Evolutionary conservation across 2,329 filamentous ascomycete genomes (phyloP), one percentile per base, ranked within the genome.

Genomic region (Mycogone perniciosa): DNA sequence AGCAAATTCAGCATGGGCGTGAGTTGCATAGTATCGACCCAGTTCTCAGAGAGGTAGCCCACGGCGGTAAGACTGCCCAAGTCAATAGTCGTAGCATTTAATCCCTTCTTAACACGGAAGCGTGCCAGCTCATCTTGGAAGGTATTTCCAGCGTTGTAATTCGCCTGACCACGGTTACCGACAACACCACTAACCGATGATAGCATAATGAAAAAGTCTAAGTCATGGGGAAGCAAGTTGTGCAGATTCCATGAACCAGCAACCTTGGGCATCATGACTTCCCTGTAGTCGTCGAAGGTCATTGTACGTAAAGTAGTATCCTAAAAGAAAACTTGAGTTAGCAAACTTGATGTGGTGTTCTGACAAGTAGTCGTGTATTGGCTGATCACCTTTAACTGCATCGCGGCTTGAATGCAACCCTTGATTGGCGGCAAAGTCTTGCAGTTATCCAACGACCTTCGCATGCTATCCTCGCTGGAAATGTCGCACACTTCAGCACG

Each of bases 171-270:
- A 3, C 60, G 52, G 9, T 63, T 59, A 0, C 69, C 71, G 3
- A 66, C 42, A 6, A 70, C 56, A 7, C 65, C 65, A 0, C 62
- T 59, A 30, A 67, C 47, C 4, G 70, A 73, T 3, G 67, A 67
- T 0, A 68, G 55, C 48, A 65, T 54, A 27, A 67, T 50, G 54
- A 70, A 74, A 57, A 76, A 70, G 51, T 72, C 68, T 0, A 71
- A 46, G 0, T 55, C 42, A 3, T 7, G 20, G 0, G 44, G 39
- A 0, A 57, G 33, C 0, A 53, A 40, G 5, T 33, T 38, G 31
- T 72, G 64, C 0, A 71, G 56, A 13, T 69, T 63, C 45, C 53
- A 58, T 0, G 60, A 62, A 0, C 68, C 67, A 0, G 57, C 42
- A 0, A 68, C 59, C 53, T 72, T 73, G n/a, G 70, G 67, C 4